Base-by-base conservation (phyloP, 1,284 basidiomycete species). In the Anthracocystis panici-leucophaei region DNA sequence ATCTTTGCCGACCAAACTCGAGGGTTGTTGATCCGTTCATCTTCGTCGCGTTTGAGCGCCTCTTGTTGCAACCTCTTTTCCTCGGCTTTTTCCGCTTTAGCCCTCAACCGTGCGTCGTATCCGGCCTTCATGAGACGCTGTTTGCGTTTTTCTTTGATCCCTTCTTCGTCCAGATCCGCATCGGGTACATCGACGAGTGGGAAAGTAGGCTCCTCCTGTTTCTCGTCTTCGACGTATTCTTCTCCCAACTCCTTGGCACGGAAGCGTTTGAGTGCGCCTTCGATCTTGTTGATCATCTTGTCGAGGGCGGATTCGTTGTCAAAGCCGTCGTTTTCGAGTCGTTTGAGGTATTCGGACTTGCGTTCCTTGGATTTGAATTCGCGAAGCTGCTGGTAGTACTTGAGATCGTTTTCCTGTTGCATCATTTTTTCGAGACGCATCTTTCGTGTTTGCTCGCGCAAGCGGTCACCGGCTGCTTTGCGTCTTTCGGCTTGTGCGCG, bases 71-170 rank as follows among this genome's bases (percentile, higher is more conserved):
- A 41, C 89, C 85, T 94, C 61, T 81, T 94, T 27, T 90, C 90
- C 80, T 93, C 92, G 78, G 71, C 80, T 51, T 97, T 98, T 85
- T 99, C 96, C 38, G 91, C 91, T 74, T 93, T 91, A 0, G 91
- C 90, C 8, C 94, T 91, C 53, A 91, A 89, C 12, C 97, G 91
- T 0, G 96, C 95, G 64, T 99, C 97, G 86, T 92, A 95, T 0
- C 94, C 94, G 0, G 95, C 94, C 86, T 97, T 99, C 88, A 97
- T 88, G 40, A 99, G 88, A 69, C 91, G 92, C 86, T 99, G 97
- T 78, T 92, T 92, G 80, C 92, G 91, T 87, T 99, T 99, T 86
- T 99, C 97, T 85, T 94, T 97, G 51, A 98, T 83, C 16, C 91
- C 90, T 51, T 97, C 95, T 83, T 98, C 95, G 78, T 94, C 94